These are phyloP conservation scores for Ramichloridium luteum DNA, from an alignment of 2,329 filamentous ascomycete genomes.

Conservation along the genomic window DNA sequence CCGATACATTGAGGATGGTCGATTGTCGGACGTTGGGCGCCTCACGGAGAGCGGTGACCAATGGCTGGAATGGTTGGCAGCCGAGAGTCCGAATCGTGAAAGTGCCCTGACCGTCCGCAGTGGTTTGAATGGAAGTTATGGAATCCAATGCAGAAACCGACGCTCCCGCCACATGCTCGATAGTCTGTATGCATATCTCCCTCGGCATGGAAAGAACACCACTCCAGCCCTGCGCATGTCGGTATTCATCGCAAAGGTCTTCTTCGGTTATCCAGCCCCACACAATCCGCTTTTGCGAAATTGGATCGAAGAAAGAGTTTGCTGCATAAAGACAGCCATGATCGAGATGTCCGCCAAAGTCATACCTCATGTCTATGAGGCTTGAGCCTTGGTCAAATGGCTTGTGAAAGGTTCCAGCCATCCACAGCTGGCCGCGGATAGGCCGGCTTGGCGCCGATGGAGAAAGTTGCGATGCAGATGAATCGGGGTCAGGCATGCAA, in stretches of 20 bases:
- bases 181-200: constrained; percentile 30
- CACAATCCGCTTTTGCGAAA: constrained; percentile 29
- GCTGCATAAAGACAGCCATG: constrained; percentile 39
- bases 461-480: constrained; percentile 9
- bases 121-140: constrained; percentile 32
- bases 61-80: constrained; percentile 12
- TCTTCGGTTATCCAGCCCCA: constrained; percentile 43
- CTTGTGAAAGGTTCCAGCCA: constrained; percentile 26
- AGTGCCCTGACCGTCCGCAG: constrained; percentile 16
- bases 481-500: constrained; percentile 15
- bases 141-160: constrained; percentile 26
- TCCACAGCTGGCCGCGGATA: constrained; percentile 32
- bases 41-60: constrained; percentile 19
- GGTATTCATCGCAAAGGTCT: constrained; percentile 32
- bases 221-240: constrained; percentile 38
- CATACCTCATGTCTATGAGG: constrained; percentile 22
- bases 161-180: constrained; percentile 27
- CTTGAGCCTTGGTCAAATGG: constrained; percentile 3
- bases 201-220: constrained; percentile 37
- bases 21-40: constrained; percentile 6
- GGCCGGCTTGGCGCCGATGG: constrained; percentile 15
- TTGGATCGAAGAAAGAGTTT: constrained; percentile 37
- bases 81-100: constrained; percentile 35
- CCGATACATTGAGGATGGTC: constrained; percentile 2
- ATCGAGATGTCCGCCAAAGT: constrained; percentile 36